Percentiles rank a stretch among this genome's conserved stretches.
These are phyloP conservation scores for Fusarium brevicatenulatum DNA, from an alignment of 2,329 filamentous ascomycete species.

Conservation along the genomic window DNA sequence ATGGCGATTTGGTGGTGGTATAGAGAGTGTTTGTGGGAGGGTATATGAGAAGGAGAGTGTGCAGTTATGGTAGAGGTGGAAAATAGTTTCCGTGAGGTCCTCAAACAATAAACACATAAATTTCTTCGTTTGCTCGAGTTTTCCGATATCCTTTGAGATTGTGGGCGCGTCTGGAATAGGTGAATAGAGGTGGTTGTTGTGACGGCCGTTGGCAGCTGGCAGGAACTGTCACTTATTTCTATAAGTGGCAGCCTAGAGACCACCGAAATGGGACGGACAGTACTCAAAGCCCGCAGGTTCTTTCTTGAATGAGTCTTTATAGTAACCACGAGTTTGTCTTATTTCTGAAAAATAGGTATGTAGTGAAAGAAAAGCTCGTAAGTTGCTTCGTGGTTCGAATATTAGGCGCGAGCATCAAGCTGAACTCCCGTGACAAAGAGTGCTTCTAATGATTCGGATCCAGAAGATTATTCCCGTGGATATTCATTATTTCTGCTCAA, in stretches of 20 bases:
- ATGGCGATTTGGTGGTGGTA: not conserved
- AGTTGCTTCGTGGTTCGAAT: no score
- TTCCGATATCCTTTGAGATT: not conserved
- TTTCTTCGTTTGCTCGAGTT: not conserved
- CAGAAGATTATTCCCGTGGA: not conserved
- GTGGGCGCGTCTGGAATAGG: not conserved
- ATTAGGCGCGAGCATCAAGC: no score
- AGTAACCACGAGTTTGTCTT: not conserved
- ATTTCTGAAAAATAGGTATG: not conserved
- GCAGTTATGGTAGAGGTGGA: not conserved
- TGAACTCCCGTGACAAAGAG: not conserved
- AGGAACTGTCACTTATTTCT: slow-evolving; percentile 11
- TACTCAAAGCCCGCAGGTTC: not conserved
- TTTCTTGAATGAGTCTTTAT: no score
- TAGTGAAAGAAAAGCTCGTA: not conserved
- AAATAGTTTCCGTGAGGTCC: not conserved
- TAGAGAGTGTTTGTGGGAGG: not conserved
- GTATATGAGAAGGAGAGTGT: slow-evolving; percentile 12
- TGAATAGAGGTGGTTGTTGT: not conserved
- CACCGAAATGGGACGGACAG: not conserved
- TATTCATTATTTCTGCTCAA: not conserved
- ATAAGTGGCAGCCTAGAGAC: not conserved
- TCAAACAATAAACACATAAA: not conserved
- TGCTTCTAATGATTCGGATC: not conserved
- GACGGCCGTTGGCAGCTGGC: slow-evolving; percentile 29